phyloP scores from a whole-genome alignment of 805 yeast genomes.

The Suhomyces prunicola region DNA sequence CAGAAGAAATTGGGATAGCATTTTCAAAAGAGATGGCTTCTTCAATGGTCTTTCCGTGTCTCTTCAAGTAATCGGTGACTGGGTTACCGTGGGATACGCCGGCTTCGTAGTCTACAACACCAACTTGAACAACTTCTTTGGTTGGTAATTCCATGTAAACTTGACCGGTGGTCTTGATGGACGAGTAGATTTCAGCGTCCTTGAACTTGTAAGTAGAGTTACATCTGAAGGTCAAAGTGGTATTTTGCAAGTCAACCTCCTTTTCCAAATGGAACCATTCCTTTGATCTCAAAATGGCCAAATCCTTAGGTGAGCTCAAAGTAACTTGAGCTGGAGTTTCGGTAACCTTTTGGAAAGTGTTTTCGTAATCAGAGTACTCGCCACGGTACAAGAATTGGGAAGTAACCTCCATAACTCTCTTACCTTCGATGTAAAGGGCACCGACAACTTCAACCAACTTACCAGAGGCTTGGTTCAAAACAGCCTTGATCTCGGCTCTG shows the following conservation, averaged over 20 bases:
- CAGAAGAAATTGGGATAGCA: constrained; percentile 76
- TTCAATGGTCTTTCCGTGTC: constrained; percentile 92
- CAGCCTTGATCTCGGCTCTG: constrained; percentile 81
- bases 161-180: constrained; percentile 81
- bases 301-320: constrained; percentile 75
- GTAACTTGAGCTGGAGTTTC: constrained; percentile 85
- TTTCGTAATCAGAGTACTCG: constrained; percentile 77
- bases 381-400: constrained; percentile 98
- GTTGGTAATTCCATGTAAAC: constrained; percentile 88
- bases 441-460: constrained; percentile 96
- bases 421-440: constrained; percentile 68
- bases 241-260: constrained; percentile 66
- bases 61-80: constrained; percentile 85
- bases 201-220: constrained; percentile 81
- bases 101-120: constrained; percentile 81
- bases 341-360: constrained; percentile 83
- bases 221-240: constrained; percentile 85
- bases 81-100: constrained; percentile 96
- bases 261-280: constrained; percentile 93
- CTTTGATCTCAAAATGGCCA: constrained; percentile 89
- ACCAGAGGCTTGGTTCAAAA: constrained; percentile 87
- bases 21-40: constrained; percentile 90
- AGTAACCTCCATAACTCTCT: constrained; percentile 87
- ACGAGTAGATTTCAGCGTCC: constrained; percentile 68
- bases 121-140: constrained; percentile 81